Conservation (phyloP, 768 basidiomycete genomes). For the Atractiella rhizophila region DNA sequence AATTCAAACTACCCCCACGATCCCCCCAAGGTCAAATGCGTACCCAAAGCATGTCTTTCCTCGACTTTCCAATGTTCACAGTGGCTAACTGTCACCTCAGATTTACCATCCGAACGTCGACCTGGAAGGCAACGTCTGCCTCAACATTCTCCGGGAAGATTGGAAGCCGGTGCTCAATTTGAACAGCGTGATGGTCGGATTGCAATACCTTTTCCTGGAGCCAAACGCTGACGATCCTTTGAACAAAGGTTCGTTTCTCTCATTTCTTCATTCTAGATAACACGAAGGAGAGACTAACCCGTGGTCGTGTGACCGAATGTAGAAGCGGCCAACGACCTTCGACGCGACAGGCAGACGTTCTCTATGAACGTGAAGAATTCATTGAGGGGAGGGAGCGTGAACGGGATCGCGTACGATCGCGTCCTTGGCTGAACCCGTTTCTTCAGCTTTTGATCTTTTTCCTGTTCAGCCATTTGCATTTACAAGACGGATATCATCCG, state of each 20-base stretch:
- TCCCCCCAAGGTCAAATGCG: conserved; percentile 95
- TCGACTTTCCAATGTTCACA: not conserved
- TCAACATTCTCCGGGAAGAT: conserved; percentile 95
- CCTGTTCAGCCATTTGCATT: not conserved
- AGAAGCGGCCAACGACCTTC: conserved; percentile 92
- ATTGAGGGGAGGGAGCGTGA: conserved; percentile 57
- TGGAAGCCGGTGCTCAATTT: conserved; percentile 98
- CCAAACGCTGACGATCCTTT: conserved; percentile 95
- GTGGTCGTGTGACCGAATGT: conserved; percentile 10
- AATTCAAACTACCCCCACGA: conserved; percentile 97
- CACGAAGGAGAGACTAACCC: not conserved
- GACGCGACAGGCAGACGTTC: conserved; percentile 64
- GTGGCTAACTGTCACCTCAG: conserved; percentile 25
- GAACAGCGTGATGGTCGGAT: conserved; percentile 90
- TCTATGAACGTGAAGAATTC: conserved; percentile 57
- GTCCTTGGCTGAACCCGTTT: conserved; percentile 29
- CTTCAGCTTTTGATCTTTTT: too few relatives aligned
- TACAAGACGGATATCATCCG: not conserved
- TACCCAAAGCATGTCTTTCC: conserved; percentile 45
- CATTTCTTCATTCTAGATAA: not conserved
- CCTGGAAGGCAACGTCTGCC: conserved; percentile 88
- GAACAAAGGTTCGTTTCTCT: conserved; percentile 62
- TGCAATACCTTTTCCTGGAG: conserved; percentile 95
- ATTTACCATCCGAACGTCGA: conserved; percentile 99
- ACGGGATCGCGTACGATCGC: conserved; percentile 51